Base-by-base conservation (phyloP, 2,329 filamentous ascomycete genomes). In the Huntiella moniliformis region DNA sequence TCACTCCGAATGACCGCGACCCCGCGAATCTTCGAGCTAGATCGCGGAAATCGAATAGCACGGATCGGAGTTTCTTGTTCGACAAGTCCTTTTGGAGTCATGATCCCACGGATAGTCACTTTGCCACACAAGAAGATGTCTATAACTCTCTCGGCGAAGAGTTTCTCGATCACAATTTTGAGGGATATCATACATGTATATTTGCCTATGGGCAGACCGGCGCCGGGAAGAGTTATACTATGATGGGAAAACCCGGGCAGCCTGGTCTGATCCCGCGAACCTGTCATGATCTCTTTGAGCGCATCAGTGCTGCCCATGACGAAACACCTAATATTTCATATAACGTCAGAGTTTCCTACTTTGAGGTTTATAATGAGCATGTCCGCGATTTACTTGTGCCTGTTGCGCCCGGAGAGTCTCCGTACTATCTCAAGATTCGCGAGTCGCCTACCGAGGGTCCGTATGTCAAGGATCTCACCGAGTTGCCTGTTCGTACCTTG, bases 41-140 rank as follows among this genome's bases (percentile, higher is more conserved):
- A 60, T 73, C 74, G 35, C 76, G 84, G 51, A 46, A 42, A 28
- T 88, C 81, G 60, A 67, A 81, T 5, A 67, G 82, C 46, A 86
- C 95, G 57, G 84, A 94, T 58, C 95, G 92, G 63, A 73, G 70
- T 0, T 98, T 98, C 57, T 87, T 83, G 2, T 98, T 98, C 59
- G 91, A 98, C 67, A 93, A 86, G 59, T 96, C 87, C 0, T 98
- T 96, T 64, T 98, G 91, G 87, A 96, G 88, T 50, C 86, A 95
- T 62, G 67, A 88, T 59, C 71, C 71, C 47, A 61, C 67, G 18
- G 86, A 94, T 57, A 67, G 75, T 31, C 84, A 95, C 63, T 98
- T 95, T 59, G 87, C 91, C 3, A 73, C 80, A 51, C 91, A 98
- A 60, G 83, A 86, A 56, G 83, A 95, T 56, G 81, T 98, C 47